Base-by-base conservation (phyloP, 2,329 filamentous ascomycete genomes). In the Penicillium sp. region DNA sequence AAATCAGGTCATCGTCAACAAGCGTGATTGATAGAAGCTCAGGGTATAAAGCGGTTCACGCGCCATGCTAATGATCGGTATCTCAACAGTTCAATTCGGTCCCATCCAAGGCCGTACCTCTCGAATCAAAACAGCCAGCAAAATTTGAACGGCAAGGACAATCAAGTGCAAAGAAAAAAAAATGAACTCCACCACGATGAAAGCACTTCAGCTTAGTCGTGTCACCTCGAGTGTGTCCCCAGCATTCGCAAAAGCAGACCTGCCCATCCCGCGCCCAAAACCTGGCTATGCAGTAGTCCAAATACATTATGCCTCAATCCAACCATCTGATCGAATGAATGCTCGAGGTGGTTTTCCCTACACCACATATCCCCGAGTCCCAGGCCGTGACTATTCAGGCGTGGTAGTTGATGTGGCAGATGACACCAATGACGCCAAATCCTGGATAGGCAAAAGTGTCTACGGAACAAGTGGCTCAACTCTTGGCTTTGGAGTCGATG, bases 301-400 rank as follows among this genome's bases (percentile, higher is more conserved):
- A 50, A 57, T 72, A 47, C 50, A 45, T 19, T 70, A 70, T 31
- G 51, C 69, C 7, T 64, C 65, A 35, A 66, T 73, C 27, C 62
- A 71, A 25, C 69, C 71, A 16, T 67, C 65, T 37, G 71, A 73
- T 57, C 61, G 64, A 46, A 64, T 71, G 19, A 75, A 75, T 51
- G 59, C 62, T 3, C 62, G 70, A 44, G 72, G 71, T n/a, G 58
- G 61, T 10, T 72, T 75, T 43, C 67, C 71, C 19, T 63, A 60
- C 50, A 72, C 69, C 3, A 67, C 62, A 1, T 69, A 59, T 16
- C 66, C 65, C 2, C 55, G 62, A 6, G 61, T 75, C 16, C 68
- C 67, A 21, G 69, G 73, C 44, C 69, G 69, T 16, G 72, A 75
- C 54, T 73, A 69, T 37, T 66, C 69, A 8, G 72, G 70, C 4